These are phyloP conservation scores for Pseudogymnoascus sp. DNA, from an alignment of 2,329 filamentous ascomycete species.

Conservation along the genomic window DNA sequence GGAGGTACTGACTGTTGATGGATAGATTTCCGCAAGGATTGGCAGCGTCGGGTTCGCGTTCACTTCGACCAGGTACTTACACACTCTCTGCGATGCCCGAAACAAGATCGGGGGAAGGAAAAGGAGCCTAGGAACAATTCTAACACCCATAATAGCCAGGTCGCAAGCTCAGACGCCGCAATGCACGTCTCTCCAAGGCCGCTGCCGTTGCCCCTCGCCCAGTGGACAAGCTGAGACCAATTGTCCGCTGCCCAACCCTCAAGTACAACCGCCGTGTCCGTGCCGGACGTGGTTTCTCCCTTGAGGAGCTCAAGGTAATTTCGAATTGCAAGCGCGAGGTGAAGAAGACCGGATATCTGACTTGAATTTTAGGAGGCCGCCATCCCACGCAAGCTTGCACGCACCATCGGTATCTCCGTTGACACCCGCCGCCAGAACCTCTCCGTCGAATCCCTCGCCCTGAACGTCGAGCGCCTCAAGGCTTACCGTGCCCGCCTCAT, in stretches of 20 bases:
- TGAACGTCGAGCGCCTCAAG: constrained; percentile 96
- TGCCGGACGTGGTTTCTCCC: constrained; percentile 93
- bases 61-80: constrained; percentile 96
- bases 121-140: constrained; percentile 23
- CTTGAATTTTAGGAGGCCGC: constrained; percentile 66
- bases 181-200: constrained; percentile 89
- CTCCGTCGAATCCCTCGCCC: constrained; percentile 86
- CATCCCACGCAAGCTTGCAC: constrained; percentile 87
- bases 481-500: constrained; percentile 95
- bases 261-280: constrained; percentile 99
- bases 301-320: constrained; percentile 92
- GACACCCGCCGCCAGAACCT: constrained; percentile 96
- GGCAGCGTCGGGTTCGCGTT: constrained; percentile 96
- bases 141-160: constrained; percentile 61
- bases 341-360: constrained; percentile 16
- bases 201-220: constrained; percentile 91
- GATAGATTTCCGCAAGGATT: constrained; percentile 98
- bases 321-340: constrained; percentile 3
- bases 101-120: constrained; percentile 14
- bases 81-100: constrained; percentile 17
- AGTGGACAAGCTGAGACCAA: constrained; percentile 90
- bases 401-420: constrained; percentile 95
- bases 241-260: constrained; percentile 95
- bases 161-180: constrained; percentile 87
- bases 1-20: constrained; percentile 26